Evolutionary conservation across 2,329 filamentous ascomycete genomes (phyloP).

Genomic region (Botryotinia globosa): DNA sequence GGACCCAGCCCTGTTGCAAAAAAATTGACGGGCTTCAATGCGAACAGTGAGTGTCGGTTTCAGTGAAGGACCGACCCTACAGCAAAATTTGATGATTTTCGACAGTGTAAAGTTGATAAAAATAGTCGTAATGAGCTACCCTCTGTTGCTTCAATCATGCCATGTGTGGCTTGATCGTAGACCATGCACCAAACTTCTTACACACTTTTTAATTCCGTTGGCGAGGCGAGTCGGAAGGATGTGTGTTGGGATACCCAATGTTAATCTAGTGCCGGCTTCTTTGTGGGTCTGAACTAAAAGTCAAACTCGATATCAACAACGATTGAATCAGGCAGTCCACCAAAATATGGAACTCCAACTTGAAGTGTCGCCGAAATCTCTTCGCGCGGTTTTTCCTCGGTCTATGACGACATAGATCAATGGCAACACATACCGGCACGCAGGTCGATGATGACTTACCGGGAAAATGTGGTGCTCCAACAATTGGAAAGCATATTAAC

Average conservation of each 20-base stretch:
- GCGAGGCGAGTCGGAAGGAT: background rate
- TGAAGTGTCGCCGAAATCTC: conserved; percentile 24
- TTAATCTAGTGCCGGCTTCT: conserved; percentile 18
- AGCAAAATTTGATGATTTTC: background rate
- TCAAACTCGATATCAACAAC: conserved; percentile 14
- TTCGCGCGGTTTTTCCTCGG: conserved; percentile 28
- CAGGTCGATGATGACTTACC: conserved; percentile 4
- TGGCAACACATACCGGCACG: conserved; percentile 18
- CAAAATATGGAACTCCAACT: conserved; percentile 15
- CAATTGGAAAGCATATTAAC: conserved; percentile 10
- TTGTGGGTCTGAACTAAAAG: conserved; percentile 17
- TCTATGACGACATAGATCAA: conserved; percentile 27
- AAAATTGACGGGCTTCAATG: background rate
- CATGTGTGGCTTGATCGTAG: background rate
- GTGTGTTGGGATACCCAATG: background rate
- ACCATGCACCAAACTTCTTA: background rate
- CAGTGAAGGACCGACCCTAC: background rate
- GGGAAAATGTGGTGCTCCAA: conserved; percentile 13
- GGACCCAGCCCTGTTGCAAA: no score
- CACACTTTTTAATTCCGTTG: background rate
- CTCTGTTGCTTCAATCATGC: no score
- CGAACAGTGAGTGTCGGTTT: background rate
- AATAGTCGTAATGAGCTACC: background rate
- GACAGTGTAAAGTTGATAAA: background rate
- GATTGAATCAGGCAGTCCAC: conserved; percentile 15